Conservation (phyloP, 495 filamentous ascomycete species). For the Haplographium delicatum region DNA sequence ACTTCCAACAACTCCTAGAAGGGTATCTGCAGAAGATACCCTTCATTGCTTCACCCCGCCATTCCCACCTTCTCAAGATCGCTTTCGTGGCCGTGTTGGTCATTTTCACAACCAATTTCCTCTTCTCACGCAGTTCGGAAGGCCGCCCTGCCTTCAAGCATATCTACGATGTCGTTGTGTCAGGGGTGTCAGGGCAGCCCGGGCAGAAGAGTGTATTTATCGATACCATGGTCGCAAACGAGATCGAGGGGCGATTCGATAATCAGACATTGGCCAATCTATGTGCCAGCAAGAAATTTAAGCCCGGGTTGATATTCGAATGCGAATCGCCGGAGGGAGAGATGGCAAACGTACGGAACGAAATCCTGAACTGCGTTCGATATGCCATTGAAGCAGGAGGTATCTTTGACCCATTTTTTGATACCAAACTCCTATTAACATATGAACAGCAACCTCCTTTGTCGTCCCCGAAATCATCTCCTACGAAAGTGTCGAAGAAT, state of each 20-base stretch:
- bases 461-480: not conserved
- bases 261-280: not conserved
- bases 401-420: not conserved
- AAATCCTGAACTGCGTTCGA: not conserved
- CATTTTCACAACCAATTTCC: too few relatives aligned
- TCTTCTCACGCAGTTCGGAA: too few relatives aligned
- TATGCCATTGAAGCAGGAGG: not conserved
- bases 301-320: not conserved
- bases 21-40: too few relatives aligned
- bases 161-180: too few relatives aligned
- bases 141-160: too few relatives aligned
- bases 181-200: too few relatives aligned
- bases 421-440: not conserved
- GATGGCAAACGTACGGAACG: not conserved
- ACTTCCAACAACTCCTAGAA: too few relatives aligned
- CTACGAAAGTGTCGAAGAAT: constrained; percentile 5
- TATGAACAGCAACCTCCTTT: not conserved
- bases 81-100: too few relatives aligned
- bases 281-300: not conserved
- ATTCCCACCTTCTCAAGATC: too few relatives aligned
- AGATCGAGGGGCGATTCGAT: not conserved
- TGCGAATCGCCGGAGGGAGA: not conserved
- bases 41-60: too few relatives aligned
- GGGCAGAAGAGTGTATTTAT: too few relatives aligned
- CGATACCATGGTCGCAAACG: too few relatives aligned